phyloP scores from a whole-genome alignment of 1,139 yeast genomes.

The Kurtzmaniella quercitrusa region DNA sequence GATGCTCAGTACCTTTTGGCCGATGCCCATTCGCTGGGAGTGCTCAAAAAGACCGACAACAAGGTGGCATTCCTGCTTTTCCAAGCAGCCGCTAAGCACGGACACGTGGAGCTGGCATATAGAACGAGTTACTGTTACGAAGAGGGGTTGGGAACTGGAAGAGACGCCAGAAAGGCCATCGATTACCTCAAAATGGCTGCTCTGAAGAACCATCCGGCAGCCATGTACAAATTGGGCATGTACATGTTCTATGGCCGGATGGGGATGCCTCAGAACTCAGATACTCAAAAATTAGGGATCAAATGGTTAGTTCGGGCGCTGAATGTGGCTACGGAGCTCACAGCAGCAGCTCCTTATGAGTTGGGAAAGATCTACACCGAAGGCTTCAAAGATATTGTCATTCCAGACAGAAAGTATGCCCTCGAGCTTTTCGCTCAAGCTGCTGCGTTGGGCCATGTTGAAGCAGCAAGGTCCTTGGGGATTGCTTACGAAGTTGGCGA shows the following conservation, averaged over 20 bases:
- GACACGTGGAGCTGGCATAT: slow-evolving; percentile 87
- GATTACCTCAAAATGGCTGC: slow-evolving; percentile 88
- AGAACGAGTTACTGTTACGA: slow-evolving; percentile 89
- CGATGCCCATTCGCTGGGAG: slow-evolving; percentile 85
- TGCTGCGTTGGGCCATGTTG: slow-evolving; percentile 81
- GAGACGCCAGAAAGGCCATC: slow-evolving; percentile 82
- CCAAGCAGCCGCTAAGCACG: slow-evolving; percentile 88
- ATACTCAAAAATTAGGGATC: slow-evolving; percentile 79
- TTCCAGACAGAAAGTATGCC: slow-evolving; percentile 80
- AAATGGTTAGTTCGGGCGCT: slow-evolving; percentile 91
- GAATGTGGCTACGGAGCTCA: slow-evolving; percentile 76
- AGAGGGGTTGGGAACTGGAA: slow-evolving; percentile 88
- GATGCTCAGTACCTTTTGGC: slow-evolving; percentile 91
- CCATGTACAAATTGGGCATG: slow-evolving; percentile 88
- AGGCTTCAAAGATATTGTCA: slow-evolving; percentile 84
- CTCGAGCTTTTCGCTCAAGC: slow-evolving; percentile 84
- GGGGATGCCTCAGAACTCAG: slow-evolving; percentile 70
- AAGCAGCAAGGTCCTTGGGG: slow-evolving; percentile 77
- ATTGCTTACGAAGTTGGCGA: slow-evolving; percentile 82
- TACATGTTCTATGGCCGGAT: slow-evolving; percentile 80
- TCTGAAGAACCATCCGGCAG: slow-evolving; percentile 87
- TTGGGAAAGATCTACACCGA: slow-evolving; percentile 77
- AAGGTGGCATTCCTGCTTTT: slow-evolving; percentile 73
- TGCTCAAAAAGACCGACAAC: slow-evolving; percentile 77
- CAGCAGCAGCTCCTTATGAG: slow-evolving; percentile 91